These are phyloP conservation scores for Golubevia sp. DNA, from an alignment of 1,284 basidiomycete genomes.

Conservation along the genomic window DNA sequence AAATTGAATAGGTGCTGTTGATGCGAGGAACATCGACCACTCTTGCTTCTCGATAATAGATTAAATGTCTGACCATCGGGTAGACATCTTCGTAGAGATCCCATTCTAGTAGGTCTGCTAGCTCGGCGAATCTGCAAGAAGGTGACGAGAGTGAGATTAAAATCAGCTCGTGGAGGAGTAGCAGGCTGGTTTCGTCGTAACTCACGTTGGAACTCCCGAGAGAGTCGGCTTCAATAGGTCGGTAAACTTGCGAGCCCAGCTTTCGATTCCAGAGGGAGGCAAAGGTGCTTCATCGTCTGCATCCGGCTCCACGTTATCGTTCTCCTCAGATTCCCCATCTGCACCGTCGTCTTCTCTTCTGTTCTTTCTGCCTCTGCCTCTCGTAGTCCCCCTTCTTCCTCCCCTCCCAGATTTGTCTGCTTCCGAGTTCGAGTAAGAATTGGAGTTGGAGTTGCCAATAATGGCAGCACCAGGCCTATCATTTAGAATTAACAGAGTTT, in stretches of 20 bases:
- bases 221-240: slow-evolving; percentile 25
- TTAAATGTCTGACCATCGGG: slow-evolving; percentile 56
- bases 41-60: slow-evolving; percentile 52
- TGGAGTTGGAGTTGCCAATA: too few species aligned
- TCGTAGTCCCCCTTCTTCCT: too few species aligned
- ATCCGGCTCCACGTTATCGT: too few species aligned
- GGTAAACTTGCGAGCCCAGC: slow-evolving; percentile 34
- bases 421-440: too few species aligned
- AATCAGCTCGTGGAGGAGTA: neutral
- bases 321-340: too few species aligned
- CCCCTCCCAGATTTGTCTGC: too few species aligned
- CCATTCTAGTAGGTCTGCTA: slow-evolving; percentile 49
- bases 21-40: slow-evolving; percentile 51
- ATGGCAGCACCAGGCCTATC: slow-evolving; percentile 22
- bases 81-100: slow-evolving; percentile 53
- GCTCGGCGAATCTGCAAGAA: slow-evolving; percentile 37
- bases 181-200: neutral
- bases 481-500: slow-evolving; percentile 50
- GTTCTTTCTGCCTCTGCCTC: too few species aligned
- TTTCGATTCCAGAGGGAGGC: slow-evolving; percentile 26
- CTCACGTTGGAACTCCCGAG: slow-evolving; percentile 19
- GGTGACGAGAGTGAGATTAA: neutral
- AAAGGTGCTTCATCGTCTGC: neutral
- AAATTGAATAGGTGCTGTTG: slow-evolving; percentile 44
- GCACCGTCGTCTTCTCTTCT: too few species aligned